phyloP scores from a whole-genome alignment of 768 basidiomycete genomes.

The Leccinellum rugosiceps region DNA sequence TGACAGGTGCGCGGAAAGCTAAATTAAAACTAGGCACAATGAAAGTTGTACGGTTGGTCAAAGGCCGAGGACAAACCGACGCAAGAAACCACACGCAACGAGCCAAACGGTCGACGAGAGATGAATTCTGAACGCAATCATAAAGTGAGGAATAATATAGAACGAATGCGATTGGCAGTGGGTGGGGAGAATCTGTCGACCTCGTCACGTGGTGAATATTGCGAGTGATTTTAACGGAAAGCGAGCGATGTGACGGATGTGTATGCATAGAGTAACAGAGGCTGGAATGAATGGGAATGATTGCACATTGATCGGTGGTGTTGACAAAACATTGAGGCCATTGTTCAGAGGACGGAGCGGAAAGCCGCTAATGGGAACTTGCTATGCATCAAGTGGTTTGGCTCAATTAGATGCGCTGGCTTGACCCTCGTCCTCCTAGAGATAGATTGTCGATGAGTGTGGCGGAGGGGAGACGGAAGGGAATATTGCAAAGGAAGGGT shows the following conservation, averaged over 20 bases:
- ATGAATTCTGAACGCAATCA: constrained; percentile 43
- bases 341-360: constrained; percentile 13
- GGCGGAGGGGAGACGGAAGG: constrained; percentile 40
- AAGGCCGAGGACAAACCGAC: constrained; percentile 24
- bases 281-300: constrained; percentile 41
- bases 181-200: constrained; percentile 50
- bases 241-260: constrained; percentile 49
- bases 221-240: constrained; percentile 38
- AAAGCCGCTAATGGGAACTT: constrained; percentile 8
- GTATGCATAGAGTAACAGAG: constrained; percentile 56
- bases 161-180: constrained; percentile 51
- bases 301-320: constrained; percentile 29
- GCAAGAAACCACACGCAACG: constrained; percentile 35
- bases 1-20: constrained; percentile 28
- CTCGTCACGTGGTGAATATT: constrained; percentile 48
- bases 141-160: constrained; percentile 86
- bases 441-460: constrained; percentile 48
- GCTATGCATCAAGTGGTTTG: constrained; percentile 19
- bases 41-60: constrained; percentile 26
- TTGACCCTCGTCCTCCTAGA: constrained; percentile 26
- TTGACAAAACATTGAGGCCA: constrained; percentile 13
- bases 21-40: constrained; percentile 34
- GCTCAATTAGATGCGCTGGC: constrained; percentile 15
- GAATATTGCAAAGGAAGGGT: constrained; percentile 61
- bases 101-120: constrained; percentile 36